Conservation (phyloP, 2,329 filamentous ascomycete species). For the Hypoxylon sp. region DNA sequence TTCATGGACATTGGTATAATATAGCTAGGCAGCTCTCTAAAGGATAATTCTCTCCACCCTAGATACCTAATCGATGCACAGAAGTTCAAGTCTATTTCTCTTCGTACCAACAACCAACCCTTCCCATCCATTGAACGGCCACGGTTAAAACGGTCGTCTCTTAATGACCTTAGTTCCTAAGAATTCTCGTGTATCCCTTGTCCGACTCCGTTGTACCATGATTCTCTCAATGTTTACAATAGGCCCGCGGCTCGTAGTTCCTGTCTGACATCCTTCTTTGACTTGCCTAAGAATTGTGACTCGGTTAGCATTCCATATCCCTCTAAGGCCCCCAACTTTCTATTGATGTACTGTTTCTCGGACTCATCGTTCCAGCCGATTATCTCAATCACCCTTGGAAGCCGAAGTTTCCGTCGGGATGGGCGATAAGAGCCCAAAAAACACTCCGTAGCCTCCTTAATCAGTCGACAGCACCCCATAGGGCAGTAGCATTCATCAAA, state of each 20-base stretch:
- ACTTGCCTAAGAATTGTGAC: constrained; percentile 1
- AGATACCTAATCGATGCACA: background rate
- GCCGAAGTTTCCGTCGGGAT: background rate
- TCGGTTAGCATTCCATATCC: background rate
- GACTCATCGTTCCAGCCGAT: constrained; percentile 10
- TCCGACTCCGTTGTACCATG: background rate
- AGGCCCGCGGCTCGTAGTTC: background rate
- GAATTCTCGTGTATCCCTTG: background rate
- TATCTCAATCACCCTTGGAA: constrained; percentile 7
- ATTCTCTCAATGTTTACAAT: background rate
- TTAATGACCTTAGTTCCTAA: background rate
- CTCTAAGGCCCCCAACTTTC: background rate
- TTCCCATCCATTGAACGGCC: background rate
- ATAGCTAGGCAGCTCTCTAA: background rate
- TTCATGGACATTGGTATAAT: no score
- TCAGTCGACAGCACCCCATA: constrained; percentile 23
- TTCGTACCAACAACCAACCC: background rate
- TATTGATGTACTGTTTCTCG: background rate
- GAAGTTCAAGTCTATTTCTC: background rate
- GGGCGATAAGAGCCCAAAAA: background rate
- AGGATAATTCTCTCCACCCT: background rate
- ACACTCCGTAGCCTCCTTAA: background rate
- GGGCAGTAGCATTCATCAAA: constrained; percentile 25
- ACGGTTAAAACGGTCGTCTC: background rate
- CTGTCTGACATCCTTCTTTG: background rate